A percentile compares a stretch with the other conserved stretches of the same genome.
Evolutionary conservation across 495 filamentous ascomycete genomes (phyloP).

Genomic region (Tuber umbilicatum): DNA sequence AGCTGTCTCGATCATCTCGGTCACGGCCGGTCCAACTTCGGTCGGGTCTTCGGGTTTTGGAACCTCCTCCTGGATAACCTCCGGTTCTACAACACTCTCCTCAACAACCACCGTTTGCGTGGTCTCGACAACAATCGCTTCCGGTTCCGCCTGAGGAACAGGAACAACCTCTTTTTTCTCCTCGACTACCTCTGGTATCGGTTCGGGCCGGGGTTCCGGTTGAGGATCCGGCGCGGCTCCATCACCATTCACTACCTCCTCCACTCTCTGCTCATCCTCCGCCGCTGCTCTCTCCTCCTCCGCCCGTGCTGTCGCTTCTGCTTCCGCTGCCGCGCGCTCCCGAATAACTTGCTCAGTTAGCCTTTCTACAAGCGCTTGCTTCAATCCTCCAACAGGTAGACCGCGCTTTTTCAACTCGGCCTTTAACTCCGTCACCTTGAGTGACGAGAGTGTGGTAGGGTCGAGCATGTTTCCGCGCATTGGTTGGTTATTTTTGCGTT

Average conservation of each 20-base stretch:
- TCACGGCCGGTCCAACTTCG: neutral
- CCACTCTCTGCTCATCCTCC: conserved; percentile 13
- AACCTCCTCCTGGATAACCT: neutral
- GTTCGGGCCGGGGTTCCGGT: conserved; percentile 7
- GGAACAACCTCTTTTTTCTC: conserved; percentile 7
- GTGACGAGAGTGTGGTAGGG: conserved; percentile 46
- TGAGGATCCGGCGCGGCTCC: neutral
- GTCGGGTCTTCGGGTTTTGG: neutral
- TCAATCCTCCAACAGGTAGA: conserved; percentile 52
- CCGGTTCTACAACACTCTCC: neutral
- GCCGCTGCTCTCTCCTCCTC: conserved; percentile 25
- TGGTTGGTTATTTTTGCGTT: conserved; percentile 5
- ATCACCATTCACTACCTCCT: conserved; percentile 21
- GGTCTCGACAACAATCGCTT: neutral
- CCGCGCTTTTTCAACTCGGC: conserved; percentile 54
- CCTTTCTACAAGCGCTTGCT: conserved; percentile 53
- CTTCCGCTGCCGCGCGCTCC: conserved; percentile 40
- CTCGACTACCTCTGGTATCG: conserved; percentile 8
- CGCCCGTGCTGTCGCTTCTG: conserved; percentile 13
- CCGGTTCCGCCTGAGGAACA: neutral
- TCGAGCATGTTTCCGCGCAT: conserved; percentile 49
- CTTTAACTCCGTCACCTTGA: conserved; percentile 57
- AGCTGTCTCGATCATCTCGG: neutral
- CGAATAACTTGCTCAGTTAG: conserved; percentile 40
- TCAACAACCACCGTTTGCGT: conserved; percentile 4